phyloP scores from a whole-genome alignment of 2,329 filamentous ascomycete genomes.

The Ascochyta fabae region DNA sequence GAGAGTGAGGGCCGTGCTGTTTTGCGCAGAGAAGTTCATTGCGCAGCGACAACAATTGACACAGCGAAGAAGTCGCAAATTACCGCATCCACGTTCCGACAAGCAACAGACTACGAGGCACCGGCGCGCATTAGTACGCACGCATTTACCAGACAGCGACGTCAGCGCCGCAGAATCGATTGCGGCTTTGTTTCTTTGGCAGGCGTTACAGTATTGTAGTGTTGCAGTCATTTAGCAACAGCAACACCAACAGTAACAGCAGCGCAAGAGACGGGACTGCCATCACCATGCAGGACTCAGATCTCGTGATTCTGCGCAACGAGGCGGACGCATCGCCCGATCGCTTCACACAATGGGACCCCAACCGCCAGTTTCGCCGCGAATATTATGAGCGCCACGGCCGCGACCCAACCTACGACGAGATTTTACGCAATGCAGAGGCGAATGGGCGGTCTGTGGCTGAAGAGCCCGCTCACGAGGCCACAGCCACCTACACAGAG shows the following conservation, averaged over 20 bases:
- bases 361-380: conserved; percentile 32
- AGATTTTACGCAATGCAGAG: conserved; percentile 10
- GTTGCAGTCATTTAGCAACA: background rate
- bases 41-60: background rate
- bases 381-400: conserved; percentile 33
- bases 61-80: background rate
- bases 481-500: background rate
- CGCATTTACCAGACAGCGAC: conserved; percentile 12
- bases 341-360: conserved; percentile 40
- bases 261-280: background rate
- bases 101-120: conserved; percentile 11
- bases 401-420: conserved; percentile 25
- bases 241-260: background rate
- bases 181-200: background rate
- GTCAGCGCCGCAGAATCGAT: conserved; percentile 7
- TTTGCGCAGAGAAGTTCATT: background rate
- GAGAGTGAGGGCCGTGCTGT: background rate
- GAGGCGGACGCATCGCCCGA: conserved; percentile 38
- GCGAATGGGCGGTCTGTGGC: conserved; percentile 13
- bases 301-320: conserved; percentile 37
- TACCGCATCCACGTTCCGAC: conserved; percentile 9
- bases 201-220: background rate
- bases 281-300: conserved; percentile 39
- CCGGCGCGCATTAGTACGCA: conserved; percentile 4
- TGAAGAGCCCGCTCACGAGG: background rate